Base-by-base conservation (phyloP, 2,329 filamentous ascomycete genomes). In the Alternaria panax region DNA sequence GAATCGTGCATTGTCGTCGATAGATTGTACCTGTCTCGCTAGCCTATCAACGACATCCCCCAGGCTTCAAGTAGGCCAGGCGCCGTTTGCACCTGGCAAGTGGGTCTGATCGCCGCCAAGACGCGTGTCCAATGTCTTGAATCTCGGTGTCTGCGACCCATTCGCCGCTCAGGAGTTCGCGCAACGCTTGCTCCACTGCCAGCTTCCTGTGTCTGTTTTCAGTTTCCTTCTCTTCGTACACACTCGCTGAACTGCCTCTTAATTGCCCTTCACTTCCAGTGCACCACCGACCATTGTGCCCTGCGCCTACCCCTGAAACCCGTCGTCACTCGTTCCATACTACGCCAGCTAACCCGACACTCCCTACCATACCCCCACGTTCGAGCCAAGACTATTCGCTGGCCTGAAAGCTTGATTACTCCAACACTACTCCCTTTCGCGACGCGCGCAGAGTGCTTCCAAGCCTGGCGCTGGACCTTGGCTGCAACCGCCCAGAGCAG, bases 321-420 rank as follows among this genome's bases (percentile, higher is more conserved):
- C 56, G 70, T 71, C 56, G 70, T 71, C 71, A 60, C 71, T 75
- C 72, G 71, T 71, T 72, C 72, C 68, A 66, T 51, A 59, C 52
- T 60, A 65, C 68, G 59, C 67, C 65, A 68, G 63, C 53, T 63
- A 65, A 50, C 50, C 53, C 64, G 43, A 58, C 40, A 27, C 32
- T 43, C 56, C 55, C 41, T 47, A 51, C 54, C 24, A 46, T 51
- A 52, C 45, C 54, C 38, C 55, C 47, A 52, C 60, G 45, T 57
- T 32, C 48, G 32, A 53, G 46, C 45, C 36, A 51, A 36, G 20
- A 51, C 46, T 20, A 22, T 51, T 34, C 38, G 38, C 38, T 27
- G 38, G 47, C 25, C 36, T 42, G 20, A 34, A 41, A 25, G 38
- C 53, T 41, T 42, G 27, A 30, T 30, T 48, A 18, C 25, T 30